Base-by-base conservation (phyloP, 202 grass and related monocot genomes). In the Schoenoplectus triqueter region DNA sequence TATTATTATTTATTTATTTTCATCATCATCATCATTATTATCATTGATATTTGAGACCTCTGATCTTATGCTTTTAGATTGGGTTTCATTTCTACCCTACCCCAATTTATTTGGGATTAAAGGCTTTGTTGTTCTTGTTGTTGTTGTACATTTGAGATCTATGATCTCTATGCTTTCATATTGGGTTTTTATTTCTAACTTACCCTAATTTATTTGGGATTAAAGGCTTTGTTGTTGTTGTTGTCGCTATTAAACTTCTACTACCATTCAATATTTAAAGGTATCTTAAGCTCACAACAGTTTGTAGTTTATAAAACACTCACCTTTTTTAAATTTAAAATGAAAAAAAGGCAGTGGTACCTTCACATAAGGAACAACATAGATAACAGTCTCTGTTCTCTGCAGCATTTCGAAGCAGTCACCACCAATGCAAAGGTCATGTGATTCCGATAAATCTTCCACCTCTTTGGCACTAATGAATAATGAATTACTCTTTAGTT, bases 321-420 rank as follows among this genome's bases (percentile, higher is more conserved):
- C 56, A 71, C 54, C 85, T 83, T 80, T 46, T 69, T 44, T 18
- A 48, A 69, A 41, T 70, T 70, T 56, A 84, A 40, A 84, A 17
- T 21, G 31, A 56, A 62, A 69, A 69, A 18, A 73, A 64, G 72
- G 80, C 57, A 65, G 22, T 73, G 50, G 48, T 78, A 92, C 96
- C 96, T 99, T 99, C 60, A 99, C 90, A 85, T 96, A 87, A 82
- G 96, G 96, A 86, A 99, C 93, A 85, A 99, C 96, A 82, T 90
- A 87, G 70, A 99, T 81, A 85, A 95, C 90, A 90, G 91, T 85
- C 10, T 89, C 91, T 78, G 91, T 96, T 70, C 87, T 90, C 82
- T 94, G 96, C 48, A 99, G 80, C 93, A 96, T 96, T 90, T 99
- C 96, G 87, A 99, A 96, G 80, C 96, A 99, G 82, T 99, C 96